Evolutionary conservation across 345 rosid species (phyloP), one percentile per base, ranked within the genome.

Genomic region (Garcia nutans): DNA sequence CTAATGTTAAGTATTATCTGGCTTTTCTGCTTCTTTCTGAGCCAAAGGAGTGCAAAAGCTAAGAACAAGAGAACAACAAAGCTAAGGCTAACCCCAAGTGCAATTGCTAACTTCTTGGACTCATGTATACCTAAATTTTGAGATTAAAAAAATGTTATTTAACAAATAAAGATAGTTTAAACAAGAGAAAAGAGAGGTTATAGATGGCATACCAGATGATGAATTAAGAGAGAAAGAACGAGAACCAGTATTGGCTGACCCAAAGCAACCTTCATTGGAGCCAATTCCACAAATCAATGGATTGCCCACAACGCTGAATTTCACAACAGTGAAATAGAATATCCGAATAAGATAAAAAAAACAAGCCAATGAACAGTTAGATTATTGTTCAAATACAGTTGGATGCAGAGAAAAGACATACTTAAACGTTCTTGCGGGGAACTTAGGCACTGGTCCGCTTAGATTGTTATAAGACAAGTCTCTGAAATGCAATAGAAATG

Each of bases 381-480:
- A 59, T 54, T 24, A 28, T 55, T 42, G 49, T 56, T 22, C 61
- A 54, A 47, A 47, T 47, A 47, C 7, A 22, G 3, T 52, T 26
- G 22, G 22, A n/a, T 54, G 60, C 45, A 28, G 70, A 60, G 59
- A 2, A 47, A 8, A 54, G 50, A 31, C 68, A 67, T 89, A 94
- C 97, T 91, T 91, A 88, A 94, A 93, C 63, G 92, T 91, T 80
- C 87, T 92, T 28, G 92, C 90, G 26, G 93, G 90, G 22, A 86
- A 88, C 79, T 86, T 91, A 74, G 96, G 92, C 68, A 93, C 92
- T 49, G 86, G 91, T 80, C 97, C 97, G 75, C 91, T 94, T 67
- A 94, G 93, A 83, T 94, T 94, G 89, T 94, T 94, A 68, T 84
- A 94, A 77, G 97, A 94, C 84, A 94, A 85, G 86, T 94, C 99